These are phyloP conservation scores for Chrysopogon serrulatus DNA, from an alignment of 176 grass and related monocot genomes.

Conservation along the genomic window DNA sequence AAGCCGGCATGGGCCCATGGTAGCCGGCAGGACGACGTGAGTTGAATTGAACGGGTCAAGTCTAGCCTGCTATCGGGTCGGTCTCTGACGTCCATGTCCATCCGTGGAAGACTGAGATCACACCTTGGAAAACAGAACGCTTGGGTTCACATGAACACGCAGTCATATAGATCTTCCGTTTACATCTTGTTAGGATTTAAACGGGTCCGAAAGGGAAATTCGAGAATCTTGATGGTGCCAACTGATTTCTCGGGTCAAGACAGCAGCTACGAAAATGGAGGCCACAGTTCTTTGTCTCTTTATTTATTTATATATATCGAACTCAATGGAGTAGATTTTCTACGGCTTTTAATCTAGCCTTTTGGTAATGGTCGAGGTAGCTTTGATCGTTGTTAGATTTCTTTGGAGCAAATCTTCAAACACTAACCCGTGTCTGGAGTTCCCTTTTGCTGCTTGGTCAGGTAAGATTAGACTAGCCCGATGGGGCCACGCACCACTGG, in stretches of 20 bases:
- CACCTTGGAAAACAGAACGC: neutral
- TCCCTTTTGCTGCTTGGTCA: constrained; percentile 18
- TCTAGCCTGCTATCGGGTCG: neutral
- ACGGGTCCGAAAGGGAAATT: neutral
- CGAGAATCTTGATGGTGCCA: neutral
- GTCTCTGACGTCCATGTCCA: neutral
- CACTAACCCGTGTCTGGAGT: constrained; percentile 16
- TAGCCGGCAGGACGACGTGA: neutral
- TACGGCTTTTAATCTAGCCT: neutral
- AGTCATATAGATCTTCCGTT: neutral
- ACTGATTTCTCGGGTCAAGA: neutral
- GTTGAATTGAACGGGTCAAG: constrained; percentile 9
- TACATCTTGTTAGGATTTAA: neutral
- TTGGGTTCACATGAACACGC: constrained; percentile 9
- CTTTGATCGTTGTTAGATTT: constrained; percentile 4
- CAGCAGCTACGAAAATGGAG: neutral
- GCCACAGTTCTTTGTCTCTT: no score
- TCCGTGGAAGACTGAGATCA: neutral
- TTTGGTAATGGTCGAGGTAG: neutral
- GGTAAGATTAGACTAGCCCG: neutral
- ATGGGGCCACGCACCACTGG: neutral
- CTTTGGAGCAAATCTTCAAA: constrained; percentile 14
- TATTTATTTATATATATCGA: neutral
- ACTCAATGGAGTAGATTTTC: neutral
- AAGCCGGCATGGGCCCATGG: neutral